Base-by-base conservation (phyloP, 768 basidiomycete genomes). In the Multifurca ochricompacta region DNA sequence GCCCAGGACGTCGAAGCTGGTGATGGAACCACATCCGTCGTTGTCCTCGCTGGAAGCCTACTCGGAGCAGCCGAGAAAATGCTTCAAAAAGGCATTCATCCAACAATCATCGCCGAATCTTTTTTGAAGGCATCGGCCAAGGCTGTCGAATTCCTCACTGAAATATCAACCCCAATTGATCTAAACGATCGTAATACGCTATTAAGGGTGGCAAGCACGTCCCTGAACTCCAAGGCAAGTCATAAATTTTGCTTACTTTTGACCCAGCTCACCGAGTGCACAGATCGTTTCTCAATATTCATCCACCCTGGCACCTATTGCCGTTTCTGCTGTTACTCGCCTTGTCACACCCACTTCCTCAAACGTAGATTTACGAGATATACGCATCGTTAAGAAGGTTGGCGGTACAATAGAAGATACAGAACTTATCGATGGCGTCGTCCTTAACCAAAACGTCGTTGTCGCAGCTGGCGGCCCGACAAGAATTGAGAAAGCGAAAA, bases 231-330 rank as follows among this genome's bases (percentile, higher is more conserved):
- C 37, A 99, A 99, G 76, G 94, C 87, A 53, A 27, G 70, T 59
- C 6, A 25, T 18, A 6, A 32, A n/a, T 28, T 23, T 54, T 46
- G 14, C 23, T 28, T 45, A 34, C 31, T 47, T 49, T 30, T 21
- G 39, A 8, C 44, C 39, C 18, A 46, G 19, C 28, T 48, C 16
- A 58, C 34, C 13, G 32, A 23, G 32, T 2, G 43, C 18, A 6
- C 65, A 97, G 94, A 96, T 99, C 63, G 96, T 98, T 37, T 98
- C 96, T 16, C 96, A 98, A 78, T 98, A 98, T 69, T 98, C 96
- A 3, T 90, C 93, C 11, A 94, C 90, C 34, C 79, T 99, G 60
- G 91, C 96, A n/a, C 96, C 96, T 35, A 99, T 98, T 61, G 96
- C 96, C 14, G 96, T 99, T n/a, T 78, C 83, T 48, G 93, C 95